A percentile compares a stretch with the other conserved stretches of the same genome.
Conservation (phyloP, 352 stramenopile species). For the Phytopythium litorale region DNA sequence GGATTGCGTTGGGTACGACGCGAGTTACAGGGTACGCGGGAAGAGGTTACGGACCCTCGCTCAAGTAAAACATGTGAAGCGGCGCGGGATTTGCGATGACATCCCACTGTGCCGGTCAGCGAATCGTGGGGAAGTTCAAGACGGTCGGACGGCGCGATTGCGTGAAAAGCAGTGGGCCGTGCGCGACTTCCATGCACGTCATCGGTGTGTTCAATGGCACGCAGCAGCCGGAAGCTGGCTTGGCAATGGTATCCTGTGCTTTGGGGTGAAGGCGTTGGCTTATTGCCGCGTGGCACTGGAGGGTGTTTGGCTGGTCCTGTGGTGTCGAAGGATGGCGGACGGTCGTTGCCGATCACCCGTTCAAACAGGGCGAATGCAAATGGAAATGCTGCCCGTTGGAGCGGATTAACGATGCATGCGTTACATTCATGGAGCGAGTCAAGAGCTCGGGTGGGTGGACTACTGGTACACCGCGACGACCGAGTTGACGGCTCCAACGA, state of each 20-base stretch:
- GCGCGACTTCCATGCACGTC: no score
- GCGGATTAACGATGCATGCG: not conserved
- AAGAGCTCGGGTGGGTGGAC: not conserved
- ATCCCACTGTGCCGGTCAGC: not conserved
- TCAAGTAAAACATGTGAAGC: not conserved
- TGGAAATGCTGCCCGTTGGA: not conserved
- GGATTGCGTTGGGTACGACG: conserved; percentile 4
- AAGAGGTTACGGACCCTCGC: not conserved
- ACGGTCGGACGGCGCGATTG: not conserved
- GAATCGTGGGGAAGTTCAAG: not conserved
- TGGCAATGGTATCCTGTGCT: not conserved
- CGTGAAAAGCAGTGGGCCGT: conserved; percentile 2
- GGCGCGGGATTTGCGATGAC: not conserved
- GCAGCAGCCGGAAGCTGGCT: not conserved
- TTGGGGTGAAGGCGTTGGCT: no score
- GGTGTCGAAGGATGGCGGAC: no score
- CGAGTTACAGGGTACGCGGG: not conserved
- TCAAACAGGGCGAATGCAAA: not conserved
- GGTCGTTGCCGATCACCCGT: not conserved
- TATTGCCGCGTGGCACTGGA: no score
- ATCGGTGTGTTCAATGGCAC: not conserved
- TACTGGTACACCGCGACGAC: conserved; percentile 37
- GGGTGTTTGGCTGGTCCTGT: no score
- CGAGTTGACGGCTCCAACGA: conserved; percentile 36
- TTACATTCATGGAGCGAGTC: not conserved